A percentile compares a stretch with the other conserved stretches of the same genome.
Evolutionary conservation across 2,329 filamentous ascomycete species (phyloP).

Genomic region (Exophiala sp.): DNA sequence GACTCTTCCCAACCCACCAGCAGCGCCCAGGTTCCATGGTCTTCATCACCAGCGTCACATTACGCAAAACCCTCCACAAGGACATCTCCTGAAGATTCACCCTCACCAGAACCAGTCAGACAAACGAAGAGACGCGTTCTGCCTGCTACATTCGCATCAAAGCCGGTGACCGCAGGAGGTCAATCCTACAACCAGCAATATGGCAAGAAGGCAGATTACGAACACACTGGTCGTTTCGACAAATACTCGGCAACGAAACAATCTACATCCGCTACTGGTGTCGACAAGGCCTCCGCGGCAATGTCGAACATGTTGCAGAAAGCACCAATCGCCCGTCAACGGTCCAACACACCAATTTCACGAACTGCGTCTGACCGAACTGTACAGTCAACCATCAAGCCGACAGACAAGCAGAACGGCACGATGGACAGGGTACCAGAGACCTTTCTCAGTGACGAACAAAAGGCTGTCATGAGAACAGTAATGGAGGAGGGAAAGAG

Average conservation of each 20-base stretch:
- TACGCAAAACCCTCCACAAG: constrained; percentile 13
- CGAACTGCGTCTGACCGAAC: constrained; percentile 10
- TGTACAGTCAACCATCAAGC: background rate
- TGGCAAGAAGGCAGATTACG: background rate
- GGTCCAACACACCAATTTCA: constrained; percentile 6
- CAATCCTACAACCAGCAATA: constrained; percentile 8
- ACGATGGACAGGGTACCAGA: constrained; percentile 34
- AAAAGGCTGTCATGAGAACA: constrained; percentile 75
- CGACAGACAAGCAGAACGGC: constrained; percentile 13
- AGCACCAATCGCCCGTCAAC: constrained; percentile 12
- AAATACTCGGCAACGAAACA: constrained; percentile 6
- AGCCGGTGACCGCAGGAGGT: background rate
- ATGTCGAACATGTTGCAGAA: constrained; percentile 22
- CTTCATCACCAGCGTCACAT: constrained; percentile 53
- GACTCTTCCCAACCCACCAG: constrained; percentile 40
- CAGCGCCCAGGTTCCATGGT: constrained; percentile 67
- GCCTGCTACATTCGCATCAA: constrained; percentile 50
- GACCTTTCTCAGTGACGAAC: constrained; percentile 69
- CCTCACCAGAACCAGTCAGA: constrained; percentile 33
- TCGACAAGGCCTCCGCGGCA: constrained; percentile 7
- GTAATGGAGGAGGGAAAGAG: constrained; percentile 78
- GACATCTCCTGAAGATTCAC: background rate
- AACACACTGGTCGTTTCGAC: constrained; percentile 3
- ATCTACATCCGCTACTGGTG: background rate
- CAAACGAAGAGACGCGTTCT: constrained; percentile 62